A percentile compares a stretch with the other conserved stretches of the same genome.
Evolutionary conservation across 2,329 filamentous ascomycete species (phyloP).

Genomic region (Chalaropsis ovoidea): DNA sequence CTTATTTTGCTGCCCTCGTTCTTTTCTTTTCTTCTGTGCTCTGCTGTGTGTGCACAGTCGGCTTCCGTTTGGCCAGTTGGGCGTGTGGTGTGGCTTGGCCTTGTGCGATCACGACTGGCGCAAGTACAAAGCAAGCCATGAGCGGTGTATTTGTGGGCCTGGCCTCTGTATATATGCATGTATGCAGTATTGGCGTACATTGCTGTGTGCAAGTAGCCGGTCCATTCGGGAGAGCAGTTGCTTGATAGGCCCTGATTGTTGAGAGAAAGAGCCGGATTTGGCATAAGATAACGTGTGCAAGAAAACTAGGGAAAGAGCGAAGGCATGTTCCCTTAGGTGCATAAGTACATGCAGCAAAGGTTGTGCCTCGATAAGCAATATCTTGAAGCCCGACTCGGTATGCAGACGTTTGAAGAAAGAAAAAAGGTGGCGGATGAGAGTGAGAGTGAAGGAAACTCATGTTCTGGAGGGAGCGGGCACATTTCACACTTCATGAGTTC

Average conservation of each 20-base stretch:
- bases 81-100: not conserved
- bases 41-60: not conserved
- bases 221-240: not conserved
- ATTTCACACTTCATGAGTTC: not conserved
- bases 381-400: not conserved
- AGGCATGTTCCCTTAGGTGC: not conserved
- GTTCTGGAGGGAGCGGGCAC: no score
- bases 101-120: not conserved
- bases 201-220: slow-evolving; percentile 1
- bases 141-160: not conserved
- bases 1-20: not conserved
- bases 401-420: not conserved
- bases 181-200: not conserved
- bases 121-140: not conserved
- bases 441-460: no score
- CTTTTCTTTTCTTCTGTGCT: not conserved
- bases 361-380: not conserved
- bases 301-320: not conserved
- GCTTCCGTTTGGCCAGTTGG: not conserved
- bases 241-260: no score
- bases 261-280: not conserved
- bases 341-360: not conserved
- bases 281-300: no score
- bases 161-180: not conserved
- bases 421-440: not conserved